Base-by-base conservation (phyloP, 108 stramenopile species). In the Skeletonema tropicum region DNA sequence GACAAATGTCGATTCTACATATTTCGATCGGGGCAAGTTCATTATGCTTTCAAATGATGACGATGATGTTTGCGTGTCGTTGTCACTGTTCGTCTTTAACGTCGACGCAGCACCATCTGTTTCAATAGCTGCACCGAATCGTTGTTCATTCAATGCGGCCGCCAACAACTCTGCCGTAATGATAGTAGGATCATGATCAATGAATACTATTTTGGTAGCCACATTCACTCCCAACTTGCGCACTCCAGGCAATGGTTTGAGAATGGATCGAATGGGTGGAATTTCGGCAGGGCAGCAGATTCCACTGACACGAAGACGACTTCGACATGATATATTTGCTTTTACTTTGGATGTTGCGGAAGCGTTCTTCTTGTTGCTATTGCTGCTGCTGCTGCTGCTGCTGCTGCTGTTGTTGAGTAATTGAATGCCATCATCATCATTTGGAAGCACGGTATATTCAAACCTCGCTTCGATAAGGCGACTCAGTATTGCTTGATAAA, bases 241-340 rank as follows among this genome's bases (percentile, higher is more conserved):
- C 11, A 96, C 95, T 57, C 95, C 92, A 12, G 59, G 25, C 21
- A 96, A 62, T 30, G 85, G 82, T 82, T 79, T 86, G 15, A 94
- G 69, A 52, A 92, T 88, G 21, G 70, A 77, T 39, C 79, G 77
- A 10, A 94, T 69, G n/a, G 79, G 73, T 2, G 93, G 92, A 19
- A 89, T 58, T 83, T 96, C 95, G 6, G 85, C 79, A 13, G 92
- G 85, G 79, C 95, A 96, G 73, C 95, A 96, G 23, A 94, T 90
- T 25, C 90, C 91, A 41, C 83, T 71, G 0, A 92, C 89, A 26
- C 71, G 73, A 12, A 81, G 68, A 19, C 80, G 68, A 31, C 73
- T 65, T 46, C 80, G 49, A 66, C 75, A 76, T 39, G 68, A 76
- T n/a, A n/a, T 29, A 30, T 15, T 32, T 21, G 21, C 13, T 32